A percentile compares a stretch with the other conserved stretches of the same genome.
Evolutionary conservation across 768 basidiomycete species (phyloP).

Genomic region (Glaciozyma antarctica): DNA sequence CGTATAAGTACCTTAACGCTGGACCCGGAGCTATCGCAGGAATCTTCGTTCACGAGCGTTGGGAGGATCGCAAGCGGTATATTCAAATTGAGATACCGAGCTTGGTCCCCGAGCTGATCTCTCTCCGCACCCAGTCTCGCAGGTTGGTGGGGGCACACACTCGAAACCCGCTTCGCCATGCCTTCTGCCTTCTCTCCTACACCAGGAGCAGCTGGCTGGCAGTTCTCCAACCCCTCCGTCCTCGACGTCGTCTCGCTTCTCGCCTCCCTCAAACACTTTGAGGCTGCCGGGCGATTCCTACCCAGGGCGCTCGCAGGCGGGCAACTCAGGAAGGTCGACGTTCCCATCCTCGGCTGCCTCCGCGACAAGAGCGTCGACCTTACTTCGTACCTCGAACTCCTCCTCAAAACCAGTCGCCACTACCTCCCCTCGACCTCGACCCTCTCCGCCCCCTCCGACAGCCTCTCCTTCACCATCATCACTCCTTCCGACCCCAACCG

Average conservation of each 20-base stretch:
- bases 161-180: slow-evolving; percentile 81
- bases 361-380: slow-evolving; percentile 60
- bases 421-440: slow-evolving; percentile 48
- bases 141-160: slow-evolving; percentile 98
- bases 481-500: slow-evolving; percentile 61
- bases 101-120: not conserved
- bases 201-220: slow-evolving; percentile 85
- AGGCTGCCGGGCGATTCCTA: slow-evolving; percentile 58
- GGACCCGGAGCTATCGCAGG: slow-evolving; percentile 98
- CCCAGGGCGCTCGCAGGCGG: not conserved
- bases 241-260: slow-evolving; percentile 68
- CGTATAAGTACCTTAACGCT: slow-evolving; percentile 92
- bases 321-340: not conserved
- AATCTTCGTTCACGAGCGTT: slow-evolving; percentile 63
- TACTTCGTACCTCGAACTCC: slow-evolving; percentile 51
- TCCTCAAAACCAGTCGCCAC: slow-evolving; percentile 53
- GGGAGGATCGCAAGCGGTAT: slow-evolving; percentile 18
- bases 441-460: slow-evolving; percentile 33
- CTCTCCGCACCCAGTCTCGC: slow-evolving; percentile 51
- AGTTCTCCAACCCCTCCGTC: slow-evolving; percentile 88
- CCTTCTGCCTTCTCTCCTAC: slow-evolving; percentile 70
- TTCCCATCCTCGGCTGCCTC: slow-evolving; percentile 45
- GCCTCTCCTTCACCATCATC: slow-evolving; percentile 73
- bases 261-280: slow-evolving; percentile 71
- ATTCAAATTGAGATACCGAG: no score